These are phyloP conservation scores for Tagetes erecta DNA, from an alignment of 129 eudicot species.

Conservation along the genomic window DNA sequence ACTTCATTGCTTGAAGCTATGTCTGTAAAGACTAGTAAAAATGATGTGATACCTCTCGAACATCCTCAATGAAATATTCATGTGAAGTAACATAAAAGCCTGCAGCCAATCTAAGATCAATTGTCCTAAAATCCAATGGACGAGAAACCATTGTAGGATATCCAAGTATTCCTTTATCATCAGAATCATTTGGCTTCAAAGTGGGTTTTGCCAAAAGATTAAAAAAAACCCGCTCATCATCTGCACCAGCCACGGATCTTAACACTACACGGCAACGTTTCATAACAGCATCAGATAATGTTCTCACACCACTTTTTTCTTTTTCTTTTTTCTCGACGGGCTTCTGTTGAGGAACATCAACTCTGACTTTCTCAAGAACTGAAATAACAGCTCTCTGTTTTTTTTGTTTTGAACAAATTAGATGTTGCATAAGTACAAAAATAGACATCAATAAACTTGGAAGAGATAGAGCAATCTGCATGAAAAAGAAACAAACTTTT, in stretches of 20 bases:
- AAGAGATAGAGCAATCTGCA: neutral
- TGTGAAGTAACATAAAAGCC: conserved; percentile 84
- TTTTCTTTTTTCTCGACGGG: conserved; percentile 65
- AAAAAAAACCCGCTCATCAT: conserved; percentile 74
- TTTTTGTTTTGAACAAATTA: conserved; percentile 4
- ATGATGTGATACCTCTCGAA: conserved; percentile 69
- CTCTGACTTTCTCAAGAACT: conserved; percentile 52
- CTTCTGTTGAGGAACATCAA: conserved; percentile 51
- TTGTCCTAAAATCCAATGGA: conserved; percentile 87
- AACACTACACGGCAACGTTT: conserved; percentile 82
- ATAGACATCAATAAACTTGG: neutral
- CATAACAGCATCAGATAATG: conserved; percentile 63
- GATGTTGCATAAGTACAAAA: conserved; percentile 9
- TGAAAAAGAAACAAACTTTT: neutral
- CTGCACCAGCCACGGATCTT: conserved; percentile 63
- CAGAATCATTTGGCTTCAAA: conserved; percentile 65
- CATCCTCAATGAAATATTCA: conserved; percentile 91
- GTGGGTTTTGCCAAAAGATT: conserved; percentile 70
- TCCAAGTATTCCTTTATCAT: conserved; percentile 88
- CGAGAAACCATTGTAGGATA: conserved; percentile 96
- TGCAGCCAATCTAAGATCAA: conserved; percentile 80
- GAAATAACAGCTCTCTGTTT: conserved; percentile 83
- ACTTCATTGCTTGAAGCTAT: neutral
- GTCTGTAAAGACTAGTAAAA: neutral
- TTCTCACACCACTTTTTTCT: conserved; percentile 39